Evolutionary conservation across 129 eudicot genomes (phyloP).

Genomic region (Deinandra increscens): DNA sequence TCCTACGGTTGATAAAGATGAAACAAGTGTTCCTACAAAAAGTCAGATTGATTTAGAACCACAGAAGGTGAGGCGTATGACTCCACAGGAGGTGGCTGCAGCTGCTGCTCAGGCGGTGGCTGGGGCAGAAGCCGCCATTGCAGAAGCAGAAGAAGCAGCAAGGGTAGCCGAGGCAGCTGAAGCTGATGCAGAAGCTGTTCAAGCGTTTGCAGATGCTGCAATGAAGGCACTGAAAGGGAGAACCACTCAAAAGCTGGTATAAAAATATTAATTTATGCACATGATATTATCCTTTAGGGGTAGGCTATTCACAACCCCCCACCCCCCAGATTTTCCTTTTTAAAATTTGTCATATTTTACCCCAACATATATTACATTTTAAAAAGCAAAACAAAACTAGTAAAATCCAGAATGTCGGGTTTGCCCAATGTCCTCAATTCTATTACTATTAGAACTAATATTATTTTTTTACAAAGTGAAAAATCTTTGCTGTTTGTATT

Average conservation of each 20-base stretch:
- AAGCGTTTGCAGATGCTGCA: constrained; percentile 93
- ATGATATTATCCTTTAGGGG: too few species aligned
- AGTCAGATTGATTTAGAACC: constrained; percentile 71
- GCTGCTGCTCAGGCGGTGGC: constrained; percentile 83
- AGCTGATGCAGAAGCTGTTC: constrained; percentile 93
- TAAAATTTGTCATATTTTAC: too few species aligned
- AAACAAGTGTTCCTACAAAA: constrained; percentile 41
- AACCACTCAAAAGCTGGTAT: constrained; percentile 61
- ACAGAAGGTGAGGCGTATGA: constrained; percentile 82
- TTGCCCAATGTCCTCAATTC: too few species aligned
- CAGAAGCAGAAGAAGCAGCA: constrained; percentile 94
- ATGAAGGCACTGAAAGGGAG: constrained; percentile 75
- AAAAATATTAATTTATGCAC: not conserved
- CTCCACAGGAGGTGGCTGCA: constrained; percentile 84
- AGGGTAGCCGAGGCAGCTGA: constrained; percentile 97
- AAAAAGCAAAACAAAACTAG: too few species aligned
- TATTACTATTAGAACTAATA: too few species aligned
- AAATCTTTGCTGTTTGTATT: too few species aligned
- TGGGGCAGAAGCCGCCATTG: constrained; percentile 93
- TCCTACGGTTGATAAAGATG: constrained; percentile 48
- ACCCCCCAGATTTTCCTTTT: too few species aligned
- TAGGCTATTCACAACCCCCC: too few species aligned
- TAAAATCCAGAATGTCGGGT: too few species aligned
- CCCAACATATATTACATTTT: too few species aligned
- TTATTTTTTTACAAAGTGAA: too few species aligned